Evolutionary conservation across 2,329 filamentous ascomycete genomes (phyloP).

Genomic region (Diaporthe vaccinii): DNA sequence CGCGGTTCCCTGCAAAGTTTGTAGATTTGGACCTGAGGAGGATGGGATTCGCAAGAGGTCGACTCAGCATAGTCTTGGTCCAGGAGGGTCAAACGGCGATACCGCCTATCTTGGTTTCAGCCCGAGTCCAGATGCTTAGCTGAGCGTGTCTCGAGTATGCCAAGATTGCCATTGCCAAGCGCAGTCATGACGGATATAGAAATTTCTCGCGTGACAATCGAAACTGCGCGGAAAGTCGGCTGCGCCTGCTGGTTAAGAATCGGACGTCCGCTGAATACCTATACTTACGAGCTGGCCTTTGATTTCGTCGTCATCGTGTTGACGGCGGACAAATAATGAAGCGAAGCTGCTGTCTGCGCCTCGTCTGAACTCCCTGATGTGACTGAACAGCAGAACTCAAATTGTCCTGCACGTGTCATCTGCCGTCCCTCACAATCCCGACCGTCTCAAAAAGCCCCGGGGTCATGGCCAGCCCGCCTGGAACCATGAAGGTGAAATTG

Average conservation of each 20-base stretch:
- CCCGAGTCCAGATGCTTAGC: slow-evolving; percentile 15
- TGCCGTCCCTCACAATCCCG: not conserved
- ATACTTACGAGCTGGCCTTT: not conserved
- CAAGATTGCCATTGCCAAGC: not conserved
- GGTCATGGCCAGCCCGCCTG: not conserved
- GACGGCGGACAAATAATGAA: not conserved
- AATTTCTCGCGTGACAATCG: slow-evolving; percentile 11
- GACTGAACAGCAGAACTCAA: not conserved
- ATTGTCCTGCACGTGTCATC: not conserved
- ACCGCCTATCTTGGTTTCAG: slow-evolving; percentile 25
- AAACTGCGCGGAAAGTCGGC: not conserved
- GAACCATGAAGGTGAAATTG: not conserved
- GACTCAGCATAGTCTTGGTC: slow-evolving; percentile 29
- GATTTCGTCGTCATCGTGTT: not conserved
- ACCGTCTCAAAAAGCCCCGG: not conserved
- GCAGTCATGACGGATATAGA: slow-evolving; percentile 1
- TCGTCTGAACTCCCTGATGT: not conserved
- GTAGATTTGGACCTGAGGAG: slow-evolving; percentile 3
- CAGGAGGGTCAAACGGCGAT: slow-evolving; percentile 21
- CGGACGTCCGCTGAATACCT: not conserved
- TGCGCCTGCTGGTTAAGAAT: not conserved
- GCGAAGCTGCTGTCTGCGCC: not conserved
- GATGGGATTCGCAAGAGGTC: not conserved
- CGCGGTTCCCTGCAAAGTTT: not conserved
- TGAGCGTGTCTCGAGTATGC: slow-evolving; percentile 24